A percentile compares a stretch with the other conserved stretches of the same genome.
These are phyloP conservation scores for Pichia nakasei DNA, from an alignment of 805 yeast genomes.

Conservation along the genomic window DNA sequence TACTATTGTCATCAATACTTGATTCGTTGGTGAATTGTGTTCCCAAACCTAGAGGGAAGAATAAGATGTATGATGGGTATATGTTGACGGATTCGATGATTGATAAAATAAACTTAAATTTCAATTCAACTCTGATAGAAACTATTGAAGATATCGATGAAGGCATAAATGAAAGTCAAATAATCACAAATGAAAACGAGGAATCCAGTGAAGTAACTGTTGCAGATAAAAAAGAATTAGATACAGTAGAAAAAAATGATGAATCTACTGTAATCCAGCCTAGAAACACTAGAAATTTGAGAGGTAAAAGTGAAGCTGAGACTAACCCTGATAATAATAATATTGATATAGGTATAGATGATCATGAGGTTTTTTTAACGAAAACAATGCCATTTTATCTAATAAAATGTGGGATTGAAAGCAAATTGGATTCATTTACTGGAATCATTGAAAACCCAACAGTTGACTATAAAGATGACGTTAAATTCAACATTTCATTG, in stretches of 20 bases:
- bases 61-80: constrained; percentile 44
- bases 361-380: background rate
- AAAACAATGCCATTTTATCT: background rate
- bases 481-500: background rate
- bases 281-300: background rate
- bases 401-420: background rate
- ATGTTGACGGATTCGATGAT: constrained; percentile 39
- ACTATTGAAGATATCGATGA: constrained; percentile 1
- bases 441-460: background rate
- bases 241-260: no score
- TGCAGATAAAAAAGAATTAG: no score
- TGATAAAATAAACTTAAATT: constrained; percentile 33
- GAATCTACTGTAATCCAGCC: background rate
- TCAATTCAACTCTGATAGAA: constrained; percentile 9
- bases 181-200: no score
- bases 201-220: background rate
- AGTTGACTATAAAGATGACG: background rate
- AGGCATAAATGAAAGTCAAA: no score
- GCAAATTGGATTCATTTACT: background rate
- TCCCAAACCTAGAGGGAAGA: constrained; percentile 35
- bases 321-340: background rate
- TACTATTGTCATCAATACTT: constrained; percentile 12
- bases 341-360: background rate
- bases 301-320: background rate
- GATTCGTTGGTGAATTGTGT: constrained; percentile 19